These are phyloP conservation scores for Diutina pseudorugosa DNA, from an alignment of 1,139 yeast genomes.

Conservation along the genomic window DNA sequence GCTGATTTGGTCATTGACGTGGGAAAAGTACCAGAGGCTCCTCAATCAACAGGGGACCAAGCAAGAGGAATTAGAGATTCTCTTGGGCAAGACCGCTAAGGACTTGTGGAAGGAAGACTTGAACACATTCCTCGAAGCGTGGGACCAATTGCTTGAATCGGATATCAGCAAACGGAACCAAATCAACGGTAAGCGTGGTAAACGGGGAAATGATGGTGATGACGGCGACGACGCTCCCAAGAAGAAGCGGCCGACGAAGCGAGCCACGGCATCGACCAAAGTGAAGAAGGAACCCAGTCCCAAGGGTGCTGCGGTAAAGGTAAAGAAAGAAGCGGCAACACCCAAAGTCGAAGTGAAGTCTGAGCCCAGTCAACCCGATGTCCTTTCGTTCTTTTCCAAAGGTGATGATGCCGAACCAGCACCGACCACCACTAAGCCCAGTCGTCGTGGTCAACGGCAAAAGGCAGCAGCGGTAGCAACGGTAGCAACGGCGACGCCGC, in stretches of 20 bases:
- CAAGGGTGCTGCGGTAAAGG: background rate
- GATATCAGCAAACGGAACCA: conserved; percentile 23
- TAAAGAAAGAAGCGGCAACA: background rate
- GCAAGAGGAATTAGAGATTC: conserved; percentile 56
- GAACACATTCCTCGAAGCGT: conserved; percentile 55
- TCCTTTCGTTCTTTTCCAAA: background rate
- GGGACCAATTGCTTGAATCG: conserved; percentile 45
- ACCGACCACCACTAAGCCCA: no score
- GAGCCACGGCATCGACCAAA: conserved; percentile 7
- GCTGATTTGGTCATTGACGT: conserved; percentile 89
- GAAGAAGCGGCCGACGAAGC: conserved; percentile 10
- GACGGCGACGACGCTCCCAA: conserved; percentile 9
- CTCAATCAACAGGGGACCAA: conserved; percentile 60
- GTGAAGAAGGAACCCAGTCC: background rate
- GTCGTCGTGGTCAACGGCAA: background rate
- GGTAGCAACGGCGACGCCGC: no score
- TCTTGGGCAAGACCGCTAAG: conserved; percentile 64
- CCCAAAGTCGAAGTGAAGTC: background rate
- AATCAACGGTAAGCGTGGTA: conserved; percentile 18
- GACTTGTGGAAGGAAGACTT: conserved; percentile 83
- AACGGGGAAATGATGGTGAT: conserved; percentile 12
- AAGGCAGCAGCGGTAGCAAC: background rate
- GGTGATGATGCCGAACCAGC: no score
- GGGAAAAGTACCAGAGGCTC: conserved; percentile 75
- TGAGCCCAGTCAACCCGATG: background rate